These are phyloP conservation scores for Yarrowia deformans DNA, from an alignment of 805 yeast species.

Conservation along the genomic window DNA sequence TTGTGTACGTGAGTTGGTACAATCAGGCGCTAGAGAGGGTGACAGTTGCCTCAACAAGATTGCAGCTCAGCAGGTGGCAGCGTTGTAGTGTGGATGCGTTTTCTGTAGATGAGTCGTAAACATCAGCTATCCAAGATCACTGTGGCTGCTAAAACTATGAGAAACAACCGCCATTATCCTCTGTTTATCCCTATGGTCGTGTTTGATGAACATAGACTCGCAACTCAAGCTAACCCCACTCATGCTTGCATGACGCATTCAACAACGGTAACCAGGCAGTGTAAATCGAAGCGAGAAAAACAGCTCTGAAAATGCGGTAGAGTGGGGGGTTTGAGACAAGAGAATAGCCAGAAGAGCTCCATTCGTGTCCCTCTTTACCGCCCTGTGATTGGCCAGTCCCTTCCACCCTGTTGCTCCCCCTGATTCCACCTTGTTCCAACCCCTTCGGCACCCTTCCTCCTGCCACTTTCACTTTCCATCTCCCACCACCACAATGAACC, in stretches of 20 bases:
- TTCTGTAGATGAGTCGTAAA: no score
- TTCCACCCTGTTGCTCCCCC: background rate
- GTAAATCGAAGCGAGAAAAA: background rate
- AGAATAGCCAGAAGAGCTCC: no score
- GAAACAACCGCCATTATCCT: no score
- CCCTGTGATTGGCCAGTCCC: background rate
- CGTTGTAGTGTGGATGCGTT: no score
- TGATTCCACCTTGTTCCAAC: slow-evolving; percentile 10
- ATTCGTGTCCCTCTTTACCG: no score
- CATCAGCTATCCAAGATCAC: no score
- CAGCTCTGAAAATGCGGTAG: background rate
- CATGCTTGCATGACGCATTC: slow-evolving; percentile 36
- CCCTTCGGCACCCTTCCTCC: slow-evolving; percentile 8
- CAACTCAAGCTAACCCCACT: slow-evolving; percentile 37
- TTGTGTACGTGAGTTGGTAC: background rate
- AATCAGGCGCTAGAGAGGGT: background rate
- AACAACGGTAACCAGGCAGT: slow-evolving; percentile 30
- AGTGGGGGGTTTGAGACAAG: background rate
- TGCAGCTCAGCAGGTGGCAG: no score
- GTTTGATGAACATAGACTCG: slow-evolving; percentile 12
- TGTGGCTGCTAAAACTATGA: no score
- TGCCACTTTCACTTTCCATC: slow-evolving; percentile 19
- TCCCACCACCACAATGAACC: slow-evolving; percentile 19
- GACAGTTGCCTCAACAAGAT: no score
- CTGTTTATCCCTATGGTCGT: slow-evolving; percentile 8